Evolutionary conservation across 257 asterid genomes (phyloP).

Genomic region (Nicotiana benthamiana): DNA sequence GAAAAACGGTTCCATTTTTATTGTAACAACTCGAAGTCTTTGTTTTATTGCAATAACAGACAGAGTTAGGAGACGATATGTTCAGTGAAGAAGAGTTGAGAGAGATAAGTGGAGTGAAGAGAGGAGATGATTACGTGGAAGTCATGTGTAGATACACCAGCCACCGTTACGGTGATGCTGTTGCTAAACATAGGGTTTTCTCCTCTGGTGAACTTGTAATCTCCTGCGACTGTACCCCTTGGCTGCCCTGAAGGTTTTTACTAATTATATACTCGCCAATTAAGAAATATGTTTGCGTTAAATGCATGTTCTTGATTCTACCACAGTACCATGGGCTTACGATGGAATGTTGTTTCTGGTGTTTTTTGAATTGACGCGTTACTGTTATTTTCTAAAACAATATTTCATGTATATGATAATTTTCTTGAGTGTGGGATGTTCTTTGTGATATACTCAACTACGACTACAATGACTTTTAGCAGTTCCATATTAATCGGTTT

Average conservation of each 20-base stretch:
- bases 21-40: not conserved
- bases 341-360: not conserved
- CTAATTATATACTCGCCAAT: not conserved
- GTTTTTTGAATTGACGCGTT: not conserved
- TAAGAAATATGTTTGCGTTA: constrained; percentile 5
- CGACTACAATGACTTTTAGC: too few species aligned
- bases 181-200: constrained; percentile 42
- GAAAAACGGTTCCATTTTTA: not conserved
- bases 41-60: not conserved
- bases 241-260: constrained; percentile 37
- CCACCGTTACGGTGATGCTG: constrained; percentile 47
- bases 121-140: constrained; percentile 36
- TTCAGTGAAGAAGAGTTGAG: constrained; percentile 29
- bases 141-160: constrained; percentile 49
- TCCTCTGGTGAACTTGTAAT: constrained; percentile 37
- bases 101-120: constrained; percentile 25
- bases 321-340: not conserved
- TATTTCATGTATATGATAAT: not conserved
- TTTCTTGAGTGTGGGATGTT: not conserved
- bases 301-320: constrained; percentile 15
- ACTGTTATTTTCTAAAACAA: too few species aligned
- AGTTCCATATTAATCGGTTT: too few species aligned
- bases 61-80: not conserved
- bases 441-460: too few species aligned
- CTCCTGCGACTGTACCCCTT: constrained; percentile 38